Evolutionary conservation across 106 monocot species (phyloP).

Genomic region (Dendrobium huoshanense): DNA sequence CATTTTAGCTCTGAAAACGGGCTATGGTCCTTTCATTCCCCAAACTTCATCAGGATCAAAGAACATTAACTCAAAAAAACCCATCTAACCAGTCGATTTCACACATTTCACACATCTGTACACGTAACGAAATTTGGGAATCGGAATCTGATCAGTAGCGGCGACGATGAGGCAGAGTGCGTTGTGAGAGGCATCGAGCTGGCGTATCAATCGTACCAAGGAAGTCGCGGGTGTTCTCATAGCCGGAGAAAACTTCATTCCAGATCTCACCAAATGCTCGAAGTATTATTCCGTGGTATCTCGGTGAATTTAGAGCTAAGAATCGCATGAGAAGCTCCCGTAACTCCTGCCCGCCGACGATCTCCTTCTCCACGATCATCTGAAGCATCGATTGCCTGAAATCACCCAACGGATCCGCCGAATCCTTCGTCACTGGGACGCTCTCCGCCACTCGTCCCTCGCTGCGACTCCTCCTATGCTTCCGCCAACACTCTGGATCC

Average conservation of each 20-base stretch:
- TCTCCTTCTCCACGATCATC: slow-evolving; percentile 79
- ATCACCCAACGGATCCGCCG: slow-evolving; percentile 49
- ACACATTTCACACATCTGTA: too few relatives aligned
- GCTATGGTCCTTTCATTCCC: too few relatives aligned
- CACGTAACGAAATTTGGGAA: too few relatives aligned
- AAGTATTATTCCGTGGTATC: slow-evolving; percentile 57
- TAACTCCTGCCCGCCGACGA: slow-evolving; percentile 38
- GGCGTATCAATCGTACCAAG: too few relatives aligned
- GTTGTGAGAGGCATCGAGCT: too few relatives aligned
- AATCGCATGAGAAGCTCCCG: slow-evolving; percentile 44
- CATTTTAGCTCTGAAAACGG: too few relatives aligned
- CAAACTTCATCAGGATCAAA: too few relatives aligned
- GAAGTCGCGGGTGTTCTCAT: too few relatives aligned
- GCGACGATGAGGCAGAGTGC: too few relatives aligned
- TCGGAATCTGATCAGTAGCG: too few relatives aligned
- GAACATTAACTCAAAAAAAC: too few relatives aligned
- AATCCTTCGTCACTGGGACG: slow-evolving; percentile 60
- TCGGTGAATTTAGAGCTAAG: slow-evolving; percentile 45
- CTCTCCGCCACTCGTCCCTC: slow-evolving; percentile 37
- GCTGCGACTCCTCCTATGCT: slow-evolving; percentile 12
- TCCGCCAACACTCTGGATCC: not conserved
- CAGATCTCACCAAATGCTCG: slow-evolving; percentile 79
- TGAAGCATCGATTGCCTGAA: slow-evolving; percentile 66
- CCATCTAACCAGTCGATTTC: too few relatives aligned
- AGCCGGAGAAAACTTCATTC: slow-evolving; percentile 48